Percentiles rank a stretch among this genome's conserved stretches.
These are phyloP conservation scores for Claviceps fusiformis DNA, from an alignment of 2,329 filamentous ascomycete species.

Conservation along the genomic window DNA sequence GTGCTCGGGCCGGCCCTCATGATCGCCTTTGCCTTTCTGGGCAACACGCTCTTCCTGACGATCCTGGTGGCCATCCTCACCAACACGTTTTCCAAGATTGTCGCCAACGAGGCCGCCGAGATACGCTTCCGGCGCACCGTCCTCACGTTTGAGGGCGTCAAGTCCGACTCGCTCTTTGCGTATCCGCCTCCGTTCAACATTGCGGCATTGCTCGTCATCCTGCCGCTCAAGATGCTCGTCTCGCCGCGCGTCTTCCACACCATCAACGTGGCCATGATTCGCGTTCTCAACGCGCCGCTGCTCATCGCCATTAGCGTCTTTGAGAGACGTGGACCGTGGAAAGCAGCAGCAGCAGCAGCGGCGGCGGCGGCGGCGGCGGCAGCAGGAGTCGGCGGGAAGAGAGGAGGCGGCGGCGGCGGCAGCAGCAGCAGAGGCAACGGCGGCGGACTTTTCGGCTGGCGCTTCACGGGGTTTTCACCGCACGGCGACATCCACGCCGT, in stretches of 20 bases:
- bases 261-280: constrained; percentile 53
- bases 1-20: constrained; percentile 55
- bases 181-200: constrained; percentile 61
- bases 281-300: constrained; percentile 48
- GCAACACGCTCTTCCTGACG: constrained; percentile 62
- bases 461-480: constrained; percentile 37
- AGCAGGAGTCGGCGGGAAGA: constrained; percentile 4
- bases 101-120: constrained; percentile 54
- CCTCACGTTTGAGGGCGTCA: constrained; percentile 61
- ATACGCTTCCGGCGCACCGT: constrained; percentile 60
- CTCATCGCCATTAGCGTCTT: constrained; percentile 47
- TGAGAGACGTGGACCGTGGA: constrained; percentile 42
- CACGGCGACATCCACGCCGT: constrained; percentile 48
- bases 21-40: constrained; percentile 59
- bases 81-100: constrained; percentile 58
- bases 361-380: not conserved
- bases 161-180: constrained; percentile 56
- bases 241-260: constrained; percentile 55
- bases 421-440: not conserved
- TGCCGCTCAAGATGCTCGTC: constrained; percentile 52
- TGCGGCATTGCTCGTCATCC: constrained; percentile 45
- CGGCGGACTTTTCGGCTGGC: constrained; percentile 17
- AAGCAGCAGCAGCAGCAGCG: no score
- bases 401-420: not conserved
- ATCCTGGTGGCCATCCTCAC: constrained; percentile 62